phyloP scores from a whole-genome alignment of 148 eudicot genomes.

The Chenopodium album region DNA sequence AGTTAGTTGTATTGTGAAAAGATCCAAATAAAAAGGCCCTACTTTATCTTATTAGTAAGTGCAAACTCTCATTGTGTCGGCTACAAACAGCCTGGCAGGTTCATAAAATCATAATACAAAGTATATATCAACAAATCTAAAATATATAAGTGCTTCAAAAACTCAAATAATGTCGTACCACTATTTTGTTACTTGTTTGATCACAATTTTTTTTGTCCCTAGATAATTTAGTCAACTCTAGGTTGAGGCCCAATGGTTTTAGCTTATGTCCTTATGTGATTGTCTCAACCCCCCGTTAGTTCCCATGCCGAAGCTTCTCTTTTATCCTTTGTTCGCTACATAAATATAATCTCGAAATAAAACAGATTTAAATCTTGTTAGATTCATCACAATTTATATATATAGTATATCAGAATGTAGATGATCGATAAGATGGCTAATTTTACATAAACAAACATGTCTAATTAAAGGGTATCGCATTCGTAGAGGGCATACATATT shows the following conservation, averaged over 20 bases:
- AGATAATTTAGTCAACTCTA: background rate
- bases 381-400: too few relatives aligned
- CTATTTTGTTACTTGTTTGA: background rate
- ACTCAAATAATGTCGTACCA: too few relatives aligned
- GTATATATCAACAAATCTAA: background rate
- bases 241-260: background rate
- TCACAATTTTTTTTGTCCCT: background rate
- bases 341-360: too few relatives aligned
- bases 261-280: background rate
- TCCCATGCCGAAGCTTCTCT: too few relatives aligned
- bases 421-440: too few relatives aligned
- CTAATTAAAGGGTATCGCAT: too few relatives aligned
- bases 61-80: slow-evolving; percentile 3
- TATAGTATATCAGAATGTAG: too few relatives aligned
- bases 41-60: background rate
- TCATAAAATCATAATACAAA: background rate
- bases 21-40: background rate
- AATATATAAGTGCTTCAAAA: background rate
- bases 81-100: background rate
- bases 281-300: too few relatives aligned
- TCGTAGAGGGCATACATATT: too few relatives aligned
- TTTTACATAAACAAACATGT: too few relatives aligned
- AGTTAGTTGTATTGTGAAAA: background rate
- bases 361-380: too few relatives aligned
- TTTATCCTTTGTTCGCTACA: too few relatives aligned